Conservation (phyloP, 805 yeast genomes). For the Wickerhamomyces chaumierensis region DNA sequence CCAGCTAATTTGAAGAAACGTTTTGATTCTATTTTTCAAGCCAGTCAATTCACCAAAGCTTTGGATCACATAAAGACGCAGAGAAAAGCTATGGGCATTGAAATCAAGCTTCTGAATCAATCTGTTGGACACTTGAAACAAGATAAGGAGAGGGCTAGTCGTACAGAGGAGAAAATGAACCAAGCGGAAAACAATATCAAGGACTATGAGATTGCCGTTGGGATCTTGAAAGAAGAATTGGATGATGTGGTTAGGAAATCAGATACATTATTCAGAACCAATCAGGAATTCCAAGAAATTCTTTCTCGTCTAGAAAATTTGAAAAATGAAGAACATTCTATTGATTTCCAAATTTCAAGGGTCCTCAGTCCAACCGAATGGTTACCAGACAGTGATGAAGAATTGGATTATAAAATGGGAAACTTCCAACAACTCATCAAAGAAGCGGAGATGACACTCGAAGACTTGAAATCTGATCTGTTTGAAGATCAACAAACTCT, state of each 20-base stretch:
- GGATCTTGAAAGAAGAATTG: constrained; percentile 36
- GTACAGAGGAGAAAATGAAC: constrained; percentile 36
- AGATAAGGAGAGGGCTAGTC: constrained; percentile 65
- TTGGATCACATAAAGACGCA: constrained; percentile 67
- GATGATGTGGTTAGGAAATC: constrained; percentile 44
- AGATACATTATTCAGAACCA: constrained; percentile 55
- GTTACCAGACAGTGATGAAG: constrained; percentile 32
- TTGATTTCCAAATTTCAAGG: constrained; percentile 40
- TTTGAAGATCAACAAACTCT: constrained; percentile 15
- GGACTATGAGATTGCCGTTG: constrained; percentile 35
- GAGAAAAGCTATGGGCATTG: constrained; percentile 66
- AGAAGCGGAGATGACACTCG: constrained; percentile 21
- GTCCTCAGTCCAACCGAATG: constrained; percentile 34
- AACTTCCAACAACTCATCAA: constrained; percentile 27
- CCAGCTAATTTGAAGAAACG: constrained; percentile 81
- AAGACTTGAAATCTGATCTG: constrained; percentile 15
- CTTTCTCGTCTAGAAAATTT: constrained; percentile 53
- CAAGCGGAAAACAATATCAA: constrained; percentile 33
- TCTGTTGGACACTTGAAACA: constrained; percentile 65
- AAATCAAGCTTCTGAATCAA: constrained; percentile 66
- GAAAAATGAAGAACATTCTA: constrained; percentile 32
- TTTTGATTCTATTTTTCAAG: constrained; percentile 95
- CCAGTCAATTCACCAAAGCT: constrained; percentile 85
- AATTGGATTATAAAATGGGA: constrained; percentile 26
- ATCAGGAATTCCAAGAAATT: constrained; percentile 71